Base-by-base conservation (phyloP, 768 basidiomycete species). In the Leccinum uliginosum region DNA sequence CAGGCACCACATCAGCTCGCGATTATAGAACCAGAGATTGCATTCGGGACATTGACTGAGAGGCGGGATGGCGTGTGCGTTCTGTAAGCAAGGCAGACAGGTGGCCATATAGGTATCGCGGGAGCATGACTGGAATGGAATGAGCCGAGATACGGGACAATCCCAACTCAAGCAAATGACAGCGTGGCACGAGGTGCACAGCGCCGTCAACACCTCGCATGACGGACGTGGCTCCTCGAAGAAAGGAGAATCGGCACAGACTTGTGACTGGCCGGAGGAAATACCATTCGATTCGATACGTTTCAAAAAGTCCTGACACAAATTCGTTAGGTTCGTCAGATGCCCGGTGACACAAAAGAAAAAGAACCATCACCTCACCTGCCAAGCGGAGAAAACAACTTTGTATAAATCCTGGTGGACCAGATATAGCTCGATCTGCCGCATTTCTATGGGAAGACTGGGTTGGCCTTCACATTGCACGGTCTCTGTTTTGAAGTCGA, bases 1-100 rank as follows among this genome's bases (percentile, higher is more conserved):
- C 1, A 53, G 48, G 48, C 66, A 68, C 66, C 66, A 68, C 2
- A 45, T 57, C 54, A 67, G 19, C 4, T 68, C 67, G 8, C n/a
- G 3, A 4, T 19, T 4, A 46, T 62, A 65, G 50, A 58, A 63
- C 67, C 66, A 68, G 48, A 58, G 54, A 21, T 57, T 12, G 49
- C 63, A 68, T 10, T 50, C 15, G 17, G 66, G 66, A 35, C 67
- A 66, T 53, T 65, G 48, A 21, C 59, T 62, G 0, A 67, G 58
- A 21, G 32, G 12, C 10, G 60, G 63, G 1, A 55, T 23, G 3
- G 9, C 11, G 15, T 27, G 29, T 6, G 43, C 47, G 17, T 3
- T 50, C 15, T 60, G 48, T 19, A 63, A 10, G 26, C 66, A 65
- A 1, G 52, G 17, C 6, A 52, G 50, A 44, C 63, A 67, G 12